These are phyloP conservation scores for Telfairia occidentalis DNA, from an alignment of 331 rosid genomes.

Conservation along the genomic window DNA sequence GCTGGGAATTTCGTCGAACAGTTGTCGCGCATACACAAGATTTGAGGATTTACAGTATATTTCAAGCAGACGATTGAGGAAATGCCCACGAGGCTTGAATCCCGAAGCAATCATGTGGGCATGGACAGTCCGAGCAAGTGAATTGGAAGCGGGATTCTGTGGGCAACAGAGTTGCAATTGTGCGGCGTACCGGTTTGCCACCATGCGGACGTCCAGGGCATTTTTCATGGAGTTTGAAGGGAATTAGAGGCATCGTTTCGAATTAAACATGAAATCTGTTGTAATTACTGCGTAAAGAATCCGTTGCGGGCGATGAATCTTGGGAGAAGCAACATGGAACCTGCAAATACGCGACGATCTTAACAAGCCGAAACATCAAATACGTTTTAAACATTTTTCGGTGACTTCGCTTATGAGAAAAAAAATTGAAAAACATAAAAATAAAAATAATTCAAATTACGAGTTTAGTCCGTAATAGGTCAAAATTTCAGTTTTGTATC, in stretches of 20 bases:
- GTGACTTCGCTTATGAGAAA: too few relatives aligned
- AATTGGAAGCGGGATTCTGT: not conserved
- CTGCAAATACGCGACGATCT: not conserved
- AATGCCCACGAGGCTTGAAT: conserved; percentile 18
- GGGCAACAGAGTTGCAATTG: conserved; percentile 9
- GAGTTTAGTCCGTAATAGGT: too few relatives aligned
- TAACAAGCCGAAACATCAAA: too few relatives aligned
- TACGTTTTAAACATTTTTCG: too few relatives aligned
- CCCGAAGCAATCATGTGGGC: conserved; percentile 17
- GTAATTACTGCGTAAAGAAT: not conserved
- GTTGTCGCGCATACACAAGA: conserved; percentile 6
- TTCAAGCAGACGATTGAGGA: conserved; percentile 16
- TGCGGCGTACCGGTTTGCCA: conserved; percentile 15
- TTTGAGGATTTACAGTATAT: conserved; percentile 17
- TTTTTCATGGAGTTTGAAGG: not conserved
- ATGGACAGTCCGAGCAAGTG: conserved; percentile 13
- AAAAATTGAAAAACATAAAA: too few relatives aligned
- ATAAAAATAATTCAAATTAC: too few relatives aligned
- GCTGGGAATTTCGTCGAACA: conserved; percentile 15
- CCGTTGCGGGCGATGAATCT: not conserved
- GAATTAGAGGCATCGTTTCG: not conserved
- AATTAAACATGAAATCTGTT: not conserved
- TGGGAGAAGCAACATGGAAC: not conserved
- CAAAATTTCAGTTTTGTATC: too few relatives aligned
- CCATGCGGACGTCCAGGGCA: not conserved